Percentiles rank a stretch among this genome's conserved stretches.
Conservation (phyloP, 2,329 filamentous ascomycete species). For the Calonectria hongkongensis region DNA sequence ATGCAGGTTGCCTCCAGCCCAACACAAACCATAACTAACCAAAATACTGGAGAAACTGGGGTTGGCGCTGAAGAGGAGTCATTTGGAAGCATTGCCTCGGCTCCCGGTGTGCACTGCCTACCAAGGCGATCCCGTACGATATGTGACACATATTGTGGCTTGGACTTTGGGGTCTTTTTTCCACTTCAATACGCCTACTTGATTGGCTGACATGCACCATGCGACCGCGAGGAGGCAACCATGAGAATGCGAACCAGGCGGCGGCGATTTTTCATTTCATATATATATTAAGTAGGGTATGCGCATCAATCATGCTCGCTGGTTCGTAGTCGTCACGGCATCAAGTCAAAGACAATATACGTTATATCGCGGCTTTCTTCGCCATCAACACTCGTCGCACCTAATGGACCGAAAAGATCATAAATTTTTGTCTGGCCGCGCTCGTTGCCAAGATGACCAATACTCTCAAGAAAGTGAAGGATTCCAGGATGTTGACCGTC, state of each 20-base stretch:
- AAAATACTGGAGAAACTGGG: background rate
- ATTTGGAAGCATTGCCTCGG: background rate
- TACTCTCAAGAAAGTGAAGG: background rate
- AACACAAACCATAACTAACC: background rate
- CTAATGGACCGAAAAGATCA: background rate
- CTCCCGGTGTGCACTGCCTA: background rate
- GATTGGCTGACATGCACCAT: background rate
- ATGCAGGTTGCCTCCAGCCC: background rate
- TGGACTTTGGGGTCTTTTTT: background rate
- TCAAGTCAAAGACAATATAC: no score
- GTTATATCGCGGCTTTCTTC: background rate
- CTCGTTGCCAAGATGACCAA: background rate
- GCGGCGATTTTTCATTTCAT: background rate
- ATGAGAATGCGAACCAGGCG: background rate
- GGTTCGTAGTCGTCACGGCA: no score
- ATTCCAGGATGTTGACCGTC: background rate
- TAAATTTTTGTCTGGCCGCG: background rate
- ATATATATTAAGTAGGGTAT: background rate
- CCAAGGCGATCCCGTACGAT: background rate
- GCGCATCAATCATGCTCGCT: background rate
- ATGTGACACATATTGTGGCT: constrained; percentile 1
- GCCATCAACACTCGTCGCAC: background rate
- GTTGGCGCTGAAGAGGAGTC: background rate
- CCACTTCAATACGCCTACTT: background rate
- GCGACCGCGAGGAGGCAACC: background rate